Conservation (phyloP, 2,329 filamentous ascomycete genomes). For the Phaeoacremonium minimum region DNA sequence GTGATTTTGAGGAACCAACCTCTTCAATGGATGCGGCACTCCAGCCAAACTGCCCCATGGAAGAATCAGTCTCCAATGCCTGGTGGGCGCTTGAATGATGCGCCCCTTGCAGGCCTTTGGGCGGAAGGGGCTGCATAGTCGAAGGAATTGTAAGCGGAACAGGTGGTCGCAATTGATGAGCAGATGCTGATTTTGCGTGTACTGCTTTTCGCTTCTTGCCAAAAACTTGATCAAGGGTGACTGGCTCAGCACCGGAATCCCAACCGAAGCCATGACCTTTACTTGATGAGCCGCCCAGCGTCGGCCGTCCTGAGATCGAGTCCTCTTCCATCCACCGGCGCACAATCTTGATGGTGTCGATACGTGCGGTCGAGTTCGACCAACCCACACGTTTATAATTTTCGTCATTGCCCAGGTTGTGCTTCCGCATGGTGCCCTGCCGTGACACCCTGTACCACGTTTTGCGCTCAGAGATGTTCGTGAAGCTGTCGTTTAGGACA, state of each 20-base stretch:
- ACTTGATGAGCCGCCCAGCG: slow-evolving; percentile 34
- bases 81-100: too few species aligned
- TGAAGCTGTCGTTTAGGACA: slow-evolving; percentile 48
- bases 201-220: slow-evolving; percentile 24
- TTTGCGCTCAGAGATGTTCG: slow-evolving; percentile 53
- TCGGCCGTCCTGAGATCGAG: slow-evolving; percentile 47
- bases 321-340: slow-evolving; percentile 65
- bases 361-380: slow-evolving; percentile 48
- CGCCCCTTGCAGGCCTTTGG: too few species aligned
- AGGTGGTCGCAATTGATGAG: slow-evolving; percentile 13
- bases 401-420: slow-evolving; percentile 53
- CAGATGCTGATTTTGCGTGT: slow-evolving; percentile 18
- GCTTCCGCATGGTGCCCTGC: slow-evolving; percentile 51
- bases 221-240: slow-evolving; percentile 44
- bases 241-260: slow-evolving; percentile 47
- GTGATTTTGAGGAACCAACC: neutral
- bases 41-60: slow-evolving; percentile 16
- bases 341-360: slow-evolving; percentile 53
- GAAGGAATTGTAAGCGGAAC: slow-evolving; percentile 1
- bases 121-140: too few species aligned
- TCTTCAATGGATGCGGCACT: slow-evolving; percentile 8
- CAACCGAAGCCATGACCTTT: slow-evolving; percentile 54
- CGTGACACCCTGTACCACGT: slow-evolving; percentile 63
- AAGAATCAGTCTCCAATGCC: too few species aligned
- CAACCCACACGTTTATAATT: slow-evolving; percentile 57